These are phyloP conservation scores for Alternaria sp. DNA, from an alignment of 2,329 filamentous ascomycete genomes.

Conservation along the genomic window DNA sequence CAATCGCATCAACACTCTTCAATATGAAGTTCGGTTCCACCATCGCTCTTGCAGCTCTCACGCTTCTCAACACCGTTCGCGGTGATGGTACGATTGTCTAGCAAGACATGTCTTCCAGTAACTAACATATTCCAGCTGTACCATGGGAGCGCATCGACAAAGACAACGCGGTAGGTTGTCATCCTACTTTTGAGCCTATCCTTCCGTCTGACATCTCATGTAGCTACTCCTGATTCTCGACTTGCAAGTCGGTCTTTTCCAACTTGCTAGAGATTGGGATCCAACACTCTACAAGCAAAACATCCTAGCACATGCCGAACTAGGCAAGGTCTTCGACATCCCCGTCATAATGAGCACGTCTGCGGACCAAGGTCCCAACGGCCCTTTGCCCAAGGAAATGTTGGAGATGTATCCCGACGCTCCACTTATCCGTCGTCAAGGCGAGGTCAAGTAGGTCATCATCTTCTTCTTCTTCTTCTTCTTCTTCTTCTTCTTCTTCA, in stretches of 20 bases:
- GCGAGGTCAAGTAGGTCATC: slow-evolving; percentile 68
- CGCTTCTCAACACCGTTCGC: slow-evolving; percentile 42
- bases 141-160: slow-evolving; percentile 55
- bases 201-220: slow-evolving; percentile 5
- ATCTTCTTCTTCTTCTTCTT: too few species aligned
- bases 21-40: slow-evolving; percentile 47
- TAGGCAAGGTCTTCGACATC: slow-evolving; percentile 72
- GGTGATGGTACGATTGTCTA: slow-evolving; percentile 39
- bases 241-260: slow-evolving; percentile 67
- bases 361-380: slow-evolving; percentile 74
- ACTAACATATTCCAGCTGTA: slow-evolving; percentile 43
- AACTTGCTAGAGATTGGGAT: slow-evolving; percentile 71
- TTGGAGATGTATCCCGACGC: slow-evolving; percentile 71
- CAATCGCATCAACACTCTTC: slow-evolving; percentile 3
- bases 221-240: slow-evolving; percentile 67
- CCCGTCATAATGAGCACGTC: slow-evolving; percentile 76
- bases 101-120: neutral
- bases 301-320: slow-evolving; percentile 71
- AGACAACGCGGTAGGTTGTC: slow-evolving; percentile 49
- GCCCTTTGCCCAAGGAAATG: slow-evolving; percentile 74
- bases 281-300: slow-evolving; percentile 70
- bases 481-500: too few species aligned
- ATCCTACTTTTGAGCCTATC: neutral
- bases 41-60: slow-evolving; percentile 39
- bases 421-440: slow-evolving; percentile 71